Evolutionary conservation across 192 early-diverging fungal species (phyloP).

Genomic region (Gamsiella multidivaricata): DNA sequence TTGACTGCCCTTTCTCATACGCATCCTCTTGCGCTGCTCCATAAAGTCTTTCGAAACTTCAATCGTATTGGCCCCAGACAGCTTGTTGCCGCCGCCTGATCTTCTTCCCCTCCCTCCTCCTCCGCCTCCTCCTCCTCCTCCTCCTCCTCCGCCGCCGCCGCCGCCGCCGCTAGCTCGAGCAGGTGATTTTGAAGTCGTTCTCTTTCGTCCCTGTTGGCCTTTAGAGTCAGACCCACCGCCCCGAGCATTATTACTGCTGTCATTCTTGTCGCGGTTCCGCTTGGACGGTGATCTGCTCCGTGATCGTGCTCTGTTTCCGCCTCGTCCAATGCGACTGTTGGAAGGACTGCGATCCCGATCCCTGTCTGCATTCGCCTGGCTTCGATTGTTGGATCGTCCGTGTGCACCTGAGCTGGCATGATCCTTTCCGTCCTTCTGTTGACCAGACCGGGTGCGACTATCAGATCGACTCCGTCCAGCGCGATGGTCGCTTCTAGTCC

Average conservation of each 20-base stretch:
- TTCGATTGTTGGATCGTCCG: slow-evolving; percentile 17
- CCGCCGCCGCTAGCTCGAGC: neutral
- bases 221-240: slow-evolving; percentile 1
- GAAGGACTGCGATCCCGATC: slow-evolving; percentile 14
- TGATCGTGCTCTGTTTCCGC: slow-evolving; percentile 1
- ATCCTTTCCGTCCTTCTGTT: slow-evolving; percentile 16
- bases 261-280: slow-evolving; percentile 4
- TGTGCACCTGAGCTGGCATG: neutral
- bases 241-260: slow-evolving; percentile 5
- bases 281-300: slow-evolving; percentile 12
- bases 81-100: slow-evolving; percentile 9
- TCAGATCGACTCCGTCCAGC: slow-evolving; percentile 15
- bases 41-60: slow-evolving; percentile 39
- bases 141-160: neutral
- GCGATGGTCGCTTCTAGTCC: neutral
- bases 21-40: slow-evolving; percentile 35
- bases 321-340: slow-evolving; percentile 8
- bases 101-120: slow-evolving; percentile 3
- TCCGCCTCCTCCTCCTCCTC: slow-evolving; percentile 15
- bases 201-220: slow-evolving; percentile 14
- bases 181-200: slow-evolving; percentile 24
- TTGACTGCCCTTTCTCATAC: slow-evolving; percentile 17
- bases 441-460: slow-evolving; percentile 1
- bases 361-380: neutral
- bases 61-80: slow-evolving; percentile 32